phyloP scores from a whole-genome alignment of 2,329 filamentous ascomycete genomes.

The Ampelomyces quisqualis region DNA sequence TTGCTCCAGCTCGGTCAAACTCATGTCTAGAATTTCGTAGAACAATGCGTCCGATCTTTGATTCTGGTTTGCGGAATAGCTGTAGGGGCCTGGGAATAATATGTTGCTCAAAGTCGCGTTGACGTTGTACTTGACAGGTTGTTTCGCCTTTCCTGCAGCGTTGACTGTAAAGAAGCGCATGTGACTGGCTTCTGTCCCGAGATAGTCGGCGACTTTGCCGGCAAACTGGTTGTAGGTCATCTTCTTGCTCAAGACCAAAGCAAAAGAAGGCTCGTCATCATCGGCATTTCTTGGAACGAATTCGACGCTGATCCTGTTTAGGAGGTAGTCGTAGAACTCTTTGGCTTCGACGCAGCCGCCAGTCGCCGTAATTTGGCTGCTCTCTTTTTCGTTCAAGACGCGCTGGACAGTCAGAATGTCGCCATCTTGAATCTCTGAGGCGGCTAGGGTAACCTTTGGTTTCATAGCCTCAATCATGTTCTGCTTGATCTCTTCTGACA shows the following conservation, averaged over 20 bases:
- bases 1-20: conserved; percentile 85
- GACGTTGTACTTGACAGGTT: conserved; percentile 70
- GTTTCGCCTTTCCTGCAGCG: conserved; percentile 74
- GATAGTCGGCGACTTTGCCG: conserved; percentile 75
- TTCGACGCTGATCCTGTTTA: conserved; percentile 76
- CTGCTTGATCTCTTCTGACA: conserved; percentile 98
- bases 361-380: conserved; percentile 29
- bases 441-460: conserved; percentile 81
- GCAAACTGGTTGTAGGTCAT: conserved; percentile 86
- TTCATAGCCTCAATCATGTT: conserved; percentile 97
- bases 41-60: conserved; percentile 78
- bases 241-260: conserved; percentile 78
- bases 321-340: conserved; percentile 89
- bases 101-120: conserved; percentile 76
- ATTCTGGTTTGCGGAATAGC: conserved; percentile 65
- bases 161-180: conserved; percentile 90
- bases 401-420: conserved; percentile 96
- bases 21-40: conserved; percentile 94
- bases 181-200: conserved; percentile 79
- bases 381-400: conserved; percentile 54
- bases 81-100: conserved; percentile 68
- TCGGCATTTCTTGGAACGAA: conserved; percentile 68
- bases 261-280: conserved; percentile 64
- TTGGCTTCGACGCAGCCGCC: conserved; percentile 67
- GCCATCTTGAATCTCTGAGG: conserved; percentile 93